Conservation (phyloP, 1,284 basidiomycete species). For the Tausonia pullulans region DNA sequence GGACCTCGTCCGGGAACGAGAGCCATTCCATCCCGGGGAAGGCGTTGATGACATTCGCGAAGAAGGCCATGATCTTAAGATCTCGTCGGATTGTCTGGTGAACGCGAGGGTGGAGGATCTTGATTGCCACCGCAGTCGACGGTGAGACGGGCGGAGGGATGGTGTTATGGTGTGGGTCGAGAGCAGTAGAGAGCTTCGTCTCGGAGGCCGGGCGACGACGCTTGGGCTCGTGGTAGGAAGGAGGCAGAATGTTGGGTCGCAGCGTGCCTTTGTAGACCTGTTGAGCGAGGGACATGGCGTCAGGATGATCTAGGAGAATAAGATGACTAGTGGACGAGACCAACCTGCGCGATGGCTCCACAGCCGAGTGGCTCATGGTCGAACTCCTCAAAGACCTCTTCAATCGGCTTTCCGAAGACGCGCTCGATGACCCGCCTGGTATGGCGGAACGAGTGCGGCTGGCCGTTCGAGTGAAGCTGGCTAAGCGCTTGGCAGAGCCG, state of each 20-base stretch:
- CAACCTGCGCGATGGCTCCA: constrained; percentile 93
- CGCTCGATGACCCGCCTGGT: constrained; percentile 73
- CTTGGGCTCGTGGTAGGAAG: constrained; percentile 32
- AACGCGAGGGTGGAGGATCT: constrained; percentile 83
- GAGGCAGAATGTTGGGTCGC: constrained; percentile 66
- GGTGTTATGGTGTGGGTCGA: constrained; percentile 50
- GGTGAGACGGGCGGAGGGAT: constrained; percentile 51
- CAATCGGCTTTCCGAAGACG: constrained; percentile 71
- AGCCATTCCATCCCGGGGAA: constrained; percentile 95
- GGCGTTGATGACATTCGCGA: constrained; percentile 64
- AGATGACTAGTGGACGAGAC: constrained; percentile 18
- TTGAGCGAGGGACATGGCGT: not conserved
- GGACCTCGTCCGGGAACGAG: constrained; percentile 88
- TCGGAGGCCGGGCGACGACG: constrained; percentile 4
- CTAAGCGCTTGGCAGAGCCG: constrained; percentile 79
- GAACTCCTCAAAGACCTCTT: constrained; percentile 87
- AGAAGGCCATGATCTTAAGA: constrained; percentile 88
- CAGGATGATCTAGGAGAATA: not conserved
- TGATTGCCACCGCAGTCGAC: constrained; percentile 82
- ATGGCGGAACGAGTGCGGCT: constrained; percentile 68
- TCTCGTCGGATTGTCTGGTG: constrained; percentile 73
- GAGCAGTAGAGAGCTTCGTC: constrained; percentile 25
- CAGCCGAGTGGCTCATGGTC: constrained; percentile 79
- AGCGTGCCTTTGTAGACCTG: constrained; percentile 80
- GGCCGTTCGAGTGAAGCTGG: constrained; percentile 77